phyloP scores from a whole-genome alignment of 2,329 filamentous ascomycete species.

The Dothideomycetes sp. region DNA sequence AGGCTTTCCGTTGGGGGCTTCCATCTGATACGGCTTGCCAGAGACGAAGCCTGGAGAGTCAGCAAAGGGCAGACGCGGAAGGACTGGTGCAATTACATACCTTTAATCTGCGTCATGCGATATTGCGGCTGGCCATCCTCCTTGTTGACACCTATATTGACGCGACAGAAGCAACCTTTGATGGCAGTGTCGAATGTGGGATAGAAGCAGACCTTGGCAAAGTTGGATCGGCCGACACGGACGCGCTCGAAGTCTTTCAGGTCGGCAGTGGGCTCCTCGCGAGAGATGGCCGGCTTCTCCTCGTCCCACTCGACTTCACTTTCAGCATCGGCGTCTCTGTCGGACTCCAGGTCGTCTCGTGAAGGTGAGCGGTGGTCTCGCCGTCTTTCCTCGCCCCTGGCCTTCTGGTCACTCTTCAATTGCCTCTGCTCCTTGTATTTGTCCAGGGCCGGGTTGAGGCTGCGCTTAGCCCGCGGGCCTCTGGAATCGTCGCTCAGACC shows the following conservation, averaged over 20 bases:
- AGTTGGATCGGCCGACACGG: constrained; percentile 72
- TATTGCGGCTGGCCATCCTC: constrained; percentile 64
- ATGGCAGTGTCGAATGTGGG: constrained; percentile 78
- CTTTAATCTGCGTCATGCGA: constrained; percentile 79
- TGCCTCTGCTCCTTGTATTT: constrained; percentile 51
- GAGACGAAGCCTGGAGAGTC: constrained; percentile 50
- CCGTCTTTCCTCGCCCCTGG: constrained; percentile 34
- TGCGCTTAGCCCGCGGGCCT: constrained; percentile 30
- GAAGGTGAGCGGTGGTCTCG: constrained; percentile 36
- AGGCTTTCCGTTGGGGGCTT: constrained; percentile 58
- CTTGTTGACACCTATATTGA: constrained; percentile 69
- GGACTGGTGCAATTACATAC: constrained; percentile 34
- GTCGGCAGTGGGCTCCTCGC: constrained; percentile 58
- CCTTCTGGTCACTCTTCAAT: constrained; percentile 35
- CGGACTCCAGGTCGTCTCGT: constrained; percentile 19
- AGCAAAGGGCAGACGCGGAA: neutral
- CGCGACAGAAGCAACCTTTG: constrained; percentile 71
- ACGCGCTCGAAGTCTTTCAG: constrained; percentile 76
- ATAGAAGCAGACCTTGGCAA: constrained; percentile 86
- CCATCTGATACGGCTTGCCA: constrained; percentile 75
- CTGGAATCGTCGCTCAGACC: constrained; percentile 65
- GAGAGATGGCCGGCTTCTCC: constrained; percentile 35
- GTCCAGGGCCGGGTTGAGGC: constrained; percentile 66
- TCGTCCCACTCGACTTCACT: constrained; percentile 73
- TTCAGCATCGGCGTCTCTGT: constrained; percentile 55